Percentiles rank a stretch among this genome's conserved stretches.
phyloP scores from a whole-genome alignment of 1,284 basidiomycete genomes.

The Cutaneotrichosporon sp. region DNA sequence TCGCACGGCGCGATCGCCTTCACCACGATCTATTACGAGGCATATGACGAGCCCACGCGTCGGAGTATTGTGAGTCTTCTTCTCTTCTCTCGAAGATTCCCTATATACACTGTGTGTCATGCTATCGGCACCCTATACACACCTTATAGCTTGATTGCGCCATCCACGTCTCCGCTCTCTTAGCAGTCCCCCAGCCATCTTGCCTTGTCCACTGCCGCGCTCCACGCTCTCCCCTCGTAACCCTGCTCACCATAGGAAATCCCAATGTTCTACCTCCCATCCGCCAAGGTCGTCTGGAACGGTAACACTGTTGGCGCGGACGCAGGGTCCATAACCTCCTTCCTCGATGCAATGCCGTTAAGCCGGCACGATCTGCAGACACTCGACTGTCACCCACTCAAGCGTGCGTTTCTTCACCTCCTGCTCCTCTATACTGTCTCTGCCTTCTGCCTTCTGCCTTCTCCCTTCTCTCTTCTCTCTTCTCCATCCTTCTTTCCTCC shows the following conservation, averaged over 20 bases:
- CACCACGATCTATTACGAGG: conserved; percentile 50
- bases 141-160: no score
- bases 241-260: conserved; percentile 33
- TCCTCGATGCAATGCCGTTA: conserved; percentile 41
- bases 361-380: conserved; percentile 48
- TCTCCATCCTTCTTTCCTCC: no score
- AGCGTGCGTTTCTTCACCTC: conserved; percentile 12
- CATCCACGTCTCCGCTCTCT: no score
- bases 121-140: neutral
- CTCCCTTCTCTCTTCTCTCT: no score
- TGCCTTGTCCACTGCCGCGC: neutral
- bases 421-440: no score
- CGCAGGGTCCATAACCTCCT: conserved; percentile 31
- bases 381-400: conserved; percentile 47
- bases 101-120: neutral
- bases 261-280: conserved; percentile 41
- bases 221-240: no score
- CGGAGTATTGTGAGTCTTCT: conserved; percentile 33
- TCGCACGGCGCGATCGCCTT: conserved; percentile 50
- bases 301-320: conserved; percentile 39
- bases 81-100: no score
- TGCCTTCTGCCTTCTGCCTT: no score
- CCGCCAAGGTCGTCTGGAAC: conserved; percentile 48
- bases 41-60: conserved; percentile 47
- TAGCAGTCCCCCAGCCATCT: neutral